Conservation (phyloP, 176 grass and related monocot species). For the Carex myosuroides region DNA sequence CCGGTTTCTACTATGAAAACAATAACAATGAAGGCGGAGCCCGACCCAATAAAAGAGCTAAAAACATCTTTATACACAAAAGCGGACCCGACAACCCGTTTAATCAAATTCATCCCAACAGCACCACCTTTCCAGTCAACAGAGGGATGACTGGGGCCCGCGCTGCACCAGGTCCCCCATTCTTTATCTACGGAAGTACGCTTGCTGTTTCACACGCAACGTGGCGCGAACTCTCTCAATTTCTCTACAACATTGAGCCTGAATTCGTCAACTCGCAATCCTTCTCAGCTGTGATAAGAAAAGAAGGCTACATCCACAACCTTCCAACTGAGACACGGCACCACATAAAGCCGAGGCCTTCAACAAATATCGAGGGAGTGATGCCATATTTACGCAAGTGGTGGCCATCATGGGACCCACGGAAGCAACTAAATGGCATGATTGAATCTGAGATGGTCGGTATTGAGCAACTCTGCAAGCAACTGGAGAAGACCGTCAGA, state of each 20-base stretch:
- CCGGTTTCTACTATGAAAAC: slow-evolving; percentile 21
- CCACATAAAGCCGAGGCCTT: slow-evolving; percentile 39
- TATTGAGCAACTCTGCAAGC: slow-evolving; percentile 29
- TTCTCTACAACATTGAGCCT: slow-evolving; percentile 53
- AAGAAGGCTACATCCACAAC: slow-evolving; percentile 86
- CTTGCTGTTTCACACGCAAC: slow-evolving; percentile 44
- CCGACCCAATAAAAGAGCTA: slow-evolving; percentile 37
- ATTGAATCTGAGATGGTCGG: slow-evolving; percentile 16
- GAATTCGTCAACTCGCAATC: slow-evolving; percentile 57
- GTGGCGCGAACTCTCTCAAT: slow-evolving; percentile 44
- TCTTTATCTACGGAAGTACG: slow-evolving; percentile 70
- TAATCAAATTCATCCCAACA: neutral
- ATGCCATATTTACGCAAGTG: slow-evolving; percentile 41
- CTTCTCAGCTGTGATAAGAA: slow-evolving; percentile 57
- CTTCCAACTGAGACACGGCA: slow-evolving; percentile 39
- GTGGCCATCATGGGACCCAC: slow-evolving; percentile 70
- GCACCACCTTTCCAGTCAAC: neutral
- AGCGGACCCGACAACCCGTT: neutral
- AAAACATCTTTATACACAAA: slow-evolving; percentile 32
- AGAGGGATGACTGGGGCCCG: slow-evolving; percentile 39
- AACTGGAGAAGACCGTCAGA: slow-evolving; percentile 37
- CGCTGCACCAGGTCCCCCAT: slow-evolving; percentile 36
- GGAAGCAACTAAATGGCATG: slow-evolving; percentile 40
- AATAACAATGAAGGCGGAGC: neutral
- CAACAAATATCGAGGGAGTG: slow-evolving; percentile 51